Base-by-base conservation (phyloP, 257 asterid species). In the Salvia miltiorrhiza region DNA sequence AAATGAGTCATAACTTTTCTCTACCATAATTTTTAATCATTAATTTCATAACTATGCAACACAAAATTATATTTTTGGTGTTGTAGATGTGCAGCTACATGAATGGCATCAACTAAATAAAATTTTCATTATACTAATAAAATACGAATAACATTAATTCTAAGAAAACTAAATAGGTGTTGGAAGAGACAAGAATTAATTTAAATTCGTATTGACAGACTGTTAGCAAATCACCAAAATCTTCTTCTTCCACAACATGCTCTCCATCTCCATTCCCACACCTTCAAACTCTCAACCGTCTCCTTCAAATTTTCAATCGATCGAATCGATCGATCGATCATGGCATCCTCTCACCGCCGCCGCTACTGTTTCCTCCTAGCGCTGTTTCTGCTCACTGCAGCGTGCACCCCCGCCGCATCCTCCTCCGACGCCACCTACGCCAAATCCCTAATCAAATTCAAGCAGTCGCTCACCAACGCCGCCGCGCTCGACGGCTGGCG, bases 391-490 rank as follows among this genome's bases (percentile, higher is more conserved):
- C 10, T 75, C 4, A 19, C 40, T 1, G 6, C 63, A 13, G 6
- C 63, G 13, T 67, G 24, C 60, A 10, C 43, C 2, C 1, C 57
- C 1, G 41, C 60, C 5, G 26, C 72, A 4, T 67, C 55, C 13
- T 57, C 78, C 6, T 71, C 70, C 28, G 73, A 74, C 60, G 62
- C 63, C 3, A 19, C 47, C 13, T 70, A 67, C 19, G 72, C 80
- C 10, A 47, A 43, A 9, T 53, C 76, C 41, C 88, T 87, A 13
- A 50, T 87, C 21, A 69, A 64, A 54, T 89, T 87, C 89, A 84
- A 55, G 60, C 67, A 73, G 8, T 84, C 93, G 0, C 80, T 87
- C 16, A 9, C 73, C 7, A 85, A 85, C 20, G 41, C 90, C 26
- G 48, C 76, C 30, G 52, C 61, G 70, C 75, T 89, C 0, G 59